phyloP scores from a whole-genome alignment of 495 filamentous ascomycete genomes.

The Physcia stellaris region DNA sequence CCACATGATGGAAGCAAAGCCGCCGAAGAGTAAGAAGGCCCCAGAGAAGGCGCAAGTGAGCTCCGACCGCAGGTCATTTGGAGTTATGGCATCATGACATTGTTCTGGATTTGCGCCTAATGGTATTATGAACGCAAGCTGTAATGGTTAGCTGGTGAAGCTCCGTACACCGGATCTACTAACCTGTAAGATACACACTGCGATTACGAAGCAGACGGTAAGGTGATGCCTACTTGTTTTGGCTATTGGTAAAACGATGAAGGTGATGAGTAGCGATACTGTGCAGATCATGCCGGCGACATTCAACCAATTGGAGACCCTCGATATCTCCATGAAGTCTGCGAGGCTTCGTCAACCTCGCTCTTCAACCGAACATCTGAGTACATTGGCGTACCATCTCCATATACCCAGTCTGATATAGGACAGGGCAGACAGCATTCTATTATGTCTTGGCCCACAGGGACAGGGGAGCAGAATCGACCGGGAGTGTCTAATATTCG shows the following conservation, averaged over 20 bases:
- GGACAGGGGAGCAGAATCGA: conserved; percentile 45
- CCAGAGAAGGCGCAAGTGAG: conserved; percentile 79
- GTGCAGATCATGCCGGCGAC: conserved; percentile 58
- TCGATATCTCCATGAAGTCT: conserved; percentile 52
- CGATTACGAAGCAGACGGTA: conserved; percentile 70
- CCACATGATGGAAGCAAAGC: conserved; percentile 73
- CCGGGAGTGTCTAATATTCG: conserved; percentile 46
- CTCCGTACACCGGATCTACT: conserved; percentile 22
- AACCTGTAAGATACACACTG: conserved; percentile 65
- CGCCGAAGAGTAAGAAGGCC: conserved; percentile 69
- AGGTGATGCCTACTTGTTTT: conserved; percentile 87
- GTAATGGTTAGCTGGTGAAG: conserved; percentile 20
- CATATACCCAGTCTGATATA: conserved; percentile 69
- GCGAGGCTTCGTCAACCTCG: conserved; percentile 11
- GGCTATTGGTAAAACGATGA: conserved; percentile 70
- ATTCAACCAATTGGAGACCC: conserved; percentile 63
- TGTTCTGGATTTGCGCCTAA: conserved; percentile 65
- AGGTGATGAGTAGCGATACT: conserved; percentile 69
- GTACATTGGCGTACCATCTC: conserved; percentile 27
- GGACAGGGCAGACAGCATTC: conserved; percentile 88
- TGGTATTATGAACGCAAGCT: conserved; percentile 84
- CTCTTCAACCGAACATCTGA: background rate
- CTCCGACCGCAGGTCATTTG: conserved; percentile 78
- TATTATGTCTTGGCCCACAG: conserved; percentile 23
- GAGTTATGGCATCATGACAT: conserved; percentile 84